Base-by-base conservation (phyloP, 2,329 filamentous ascomycete genomes). In the Cladobotryum mycophilum region DNA sequence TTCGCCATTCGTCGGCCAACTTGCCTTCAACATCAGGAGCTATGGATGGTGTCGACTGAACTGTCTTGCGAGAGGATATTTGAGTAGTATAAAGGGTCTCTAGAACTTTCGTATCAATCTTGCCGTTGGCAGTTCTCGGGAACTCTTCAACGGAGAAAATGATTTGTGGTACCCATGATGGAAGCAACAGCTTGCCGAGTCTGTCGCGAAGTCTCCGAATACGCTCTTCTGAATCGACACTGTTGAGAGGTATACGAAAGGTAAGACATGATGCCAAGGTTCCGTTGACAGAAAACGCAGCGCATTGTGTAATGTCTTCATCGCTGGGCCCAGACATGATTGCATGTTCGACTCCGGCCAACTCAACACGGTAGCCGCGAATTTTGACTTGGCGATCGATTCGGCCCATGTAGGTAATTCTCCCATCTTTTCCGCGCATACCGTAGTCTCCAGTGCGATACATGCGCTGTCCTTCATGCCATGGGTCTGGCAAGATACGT, bases 311-410 rank as follows among this genome's bases (percentile, higher is more conserved):
- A 11, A 49, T 13, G 8, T 22, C 36, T 17, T 42, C 47, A 3
- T 14, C 3, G 9, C 13, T 15, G 1, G 47, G 47, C 8, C 37
- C 41, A 7, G 46, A 49, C 15, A 53, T 25, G 3, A 53, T 46
- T 3, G 51, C 41, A 7, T 51, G 33, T 18, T 53, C 51, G 5
- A 53, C 47, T 12, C 30, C 47, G 11, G 42, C 51, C 5, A 49
- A 47, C 51, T 49, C 51, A n/a, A 53, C 43, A 17, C 51, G 51
- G 17, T 49, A 53, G n/a, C 51, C 51, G 4, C 51, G 51, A 34
- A 53, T 49, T 18, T 53, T 53, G 13, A 46, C 41, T 35, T 49
- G 42, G 6, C 51, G 46, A n/a, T 53, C 51, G 5, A 53, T 46
- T 15, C 51, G 41, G 2, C 51, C 51, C 11, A 37, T 36, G 15